phyloP scores from a whole-genome alignment of 371 early-diverging fungal genomes.

The Rhizomucor pusillus region DNA sequence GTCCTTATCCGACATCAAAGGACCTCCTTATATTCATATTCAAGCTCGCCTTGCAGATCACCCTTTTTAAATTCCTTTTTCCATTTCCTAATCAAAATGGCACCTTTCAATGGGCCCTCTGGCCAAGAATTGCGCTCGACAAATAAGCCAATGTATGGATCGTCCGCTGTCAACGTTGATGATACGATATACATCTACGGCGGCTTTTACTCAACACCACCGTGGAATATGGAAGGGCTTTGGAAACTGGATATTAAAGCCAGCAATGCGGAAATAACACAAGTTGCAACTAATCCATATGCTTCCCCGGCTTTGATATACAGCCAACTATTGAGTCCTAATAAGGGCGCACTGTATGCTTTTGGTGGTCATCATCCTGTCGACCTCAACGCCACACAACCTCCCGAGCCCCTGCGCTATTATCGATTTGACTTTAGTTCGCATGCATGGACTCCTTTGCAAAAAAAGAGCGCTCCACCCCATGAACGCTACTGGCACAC shows the following conservation, averaged over 20 bases:
- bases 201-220: slow-evolving; percentile 26
- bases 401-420: slow-evolving; percentile 26
- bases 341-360: slow-evolving; percentile 10
- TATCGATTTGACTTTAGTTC: slow-evolving; percentile 15
- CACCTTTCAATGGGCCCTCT: slow-evolving; percentile 7
- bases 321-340: slow-evolving; percentile 11
- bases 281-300: slow-evolving; percentile 26
- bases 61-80: neutral
- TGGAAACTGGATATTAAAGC: slow-evolving; percentile 18
- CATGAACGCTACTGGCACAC: slow-evolving; percentile 34
- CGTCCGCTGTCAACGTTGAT: slow-evolving; percentile 16
- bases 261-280: slow-evolving; percentile 10
- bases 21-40: neutral
- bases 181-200: slow-evolving; percentile 30
- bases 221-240: slow-evolving; percentile 34
- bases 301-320: slow-evolving; percentile 31
- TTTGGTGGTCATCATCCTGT: slow-evolving; percentile 33
- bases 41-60: neutral
- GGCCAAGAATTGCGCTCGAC: slow-evolving; percentile 33
- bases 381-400: slow-evolving; percentile 4
- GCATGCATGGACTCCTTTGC: slow-evolving; percentile 25
- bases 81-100: neutral
- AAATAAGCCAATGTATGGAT: slow-evolving; percentile 28
- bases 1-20: neutral
- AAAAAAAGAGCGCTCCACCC: slow-evolving; percentile 16